Conservation (phyloP, 139 green algal genomes). For the Eudorina sp. region DNA sequence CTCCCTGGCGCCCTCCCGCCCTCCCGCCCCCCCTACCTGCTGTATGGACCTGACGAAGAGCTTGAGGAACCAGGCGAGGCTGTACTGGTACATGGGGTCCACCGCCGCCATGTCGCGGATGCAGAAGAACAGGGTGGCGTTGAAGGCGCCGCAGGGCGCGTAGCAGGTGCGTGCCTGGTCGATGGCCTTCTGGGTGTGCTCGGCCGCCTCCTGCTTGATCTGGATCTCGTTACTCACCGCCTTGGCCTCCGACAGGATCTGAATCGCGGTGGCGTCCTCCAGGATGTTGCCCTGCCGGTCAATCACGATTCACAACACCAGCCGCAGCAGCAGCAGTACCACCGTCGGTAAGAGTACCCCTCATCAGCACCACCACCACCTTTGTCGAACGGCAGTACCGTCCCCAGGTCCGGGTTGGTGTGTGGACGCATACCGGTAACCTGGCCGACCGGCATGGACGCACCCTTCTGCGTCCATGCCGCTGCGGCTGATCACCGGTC, state of each 20-base stretch:
- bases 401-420: too few species aligned
- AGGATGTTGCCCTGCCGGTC: constrained; percentile 77
- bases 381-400: too few species aligned
- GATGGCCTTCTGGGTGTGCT: constrained; percentile 66
- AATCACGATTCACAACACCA: neutral
- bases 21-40: constrained; percentile 27
- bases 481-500: too few species aligned
- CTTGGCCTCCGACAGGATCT: constrained; percentile 71
- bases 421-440: too few species aligned
- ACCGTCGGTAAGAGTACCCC: too few species aligned
- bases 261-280: constrained; percentile 77
- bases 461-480: too few species aligned
- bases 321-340: too few species aligned
- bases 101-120: constrained; percentile 75
- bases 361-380: too few species aligned
- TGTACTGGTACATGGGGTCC: constrained; percentile 79
- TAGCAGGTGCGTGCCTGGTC: constrained; percentile 74
- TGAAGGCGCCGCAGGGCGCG: constrained; percentile 68
- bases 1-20: too few species aligned
- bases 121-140: constrained; percentile 81
- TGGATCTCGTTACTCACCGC: constrained; percentile 74
- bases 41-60: constrained; percentile 45
- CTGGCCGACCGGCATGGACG: too few species aligned
- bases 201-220: constrained; percentile 77
- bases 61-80: constrained; percentile 60